These are phyloP conservation scores for Escallonia herrerae DNA, from an alignment of 129 eudicot genomes.

Conservation along the genomic window DNA sequence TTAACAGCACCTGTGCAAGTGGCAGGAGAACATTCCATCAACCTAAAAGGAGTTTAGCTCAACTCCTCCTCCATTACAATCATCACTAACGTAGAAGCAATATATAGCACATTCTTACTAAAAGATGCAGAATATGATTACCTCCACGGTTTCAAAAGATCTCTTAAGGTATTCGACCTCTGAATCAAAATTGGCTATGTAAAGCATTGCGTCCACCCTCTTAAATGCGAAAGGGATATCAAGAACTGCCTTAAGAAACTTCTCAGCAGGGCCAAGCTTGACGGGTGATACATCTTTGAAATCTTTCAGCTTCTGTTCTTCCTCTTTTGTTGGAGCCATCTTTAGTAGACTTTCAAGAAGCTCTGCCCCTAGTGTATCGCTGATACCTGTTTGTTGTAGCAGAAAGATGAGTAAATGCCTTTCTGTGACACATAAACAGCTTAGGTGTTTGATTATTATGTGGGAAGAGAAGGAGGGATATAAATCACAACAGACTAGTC, in stretches of 20 bases:
- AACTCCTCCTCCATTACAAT: too few species aligned
- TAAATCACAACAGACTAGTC: too few species aligned
- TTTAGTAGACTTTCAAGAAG: slow-evolving; percentile 63
- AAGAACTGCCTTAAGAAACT: slow-evolving; percentile 64
- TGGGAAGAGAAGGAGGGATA: too few species aligned
- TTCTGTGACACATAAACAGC: too few species aligned
- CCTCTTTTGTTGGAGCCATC: slow-evolving; percentile 81
- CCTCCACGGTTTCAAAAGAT: slow-evolving; percentile 77
- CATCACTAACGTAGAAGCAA: too few species aligned
- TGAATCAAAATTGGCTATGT: slow-evolving; percentile 61
- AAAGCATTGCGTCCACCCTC: slow-evolving; percentile 81
- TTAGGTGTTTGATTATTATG: too few species aligned
- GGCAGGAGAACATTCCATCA: too few species aligned
- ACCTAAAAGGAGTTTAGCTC: too few species aligned
- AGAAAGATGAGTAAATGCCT: neutral
- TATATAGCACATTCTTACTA: too few species aligned
- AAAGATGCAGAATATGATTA: slow-evolving; percentile 10
- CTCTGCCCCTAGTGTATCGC: slow-evolving; percentile 63
- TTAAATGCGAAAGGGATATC: slow-evolving; percentile 71
- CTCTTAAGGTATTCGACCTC: slow-evolving; percentile 70
- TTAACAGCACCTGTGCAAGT: too few species aligned
- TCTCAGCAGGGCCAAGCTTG: slow-evolving; percentile 64
- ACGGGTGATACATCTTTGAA: slow-evolving; percentile 36
- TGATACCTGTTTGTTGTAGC: slow-evolving; percentile 40
- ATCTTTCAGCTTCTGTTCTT: slow-evolving; percentile 49